Evolutionary conservation across 768 basidiomycete species (phyloP), one percentile per base, ranked within the genome.

Genomic region (Suillus placidus): DNA sequence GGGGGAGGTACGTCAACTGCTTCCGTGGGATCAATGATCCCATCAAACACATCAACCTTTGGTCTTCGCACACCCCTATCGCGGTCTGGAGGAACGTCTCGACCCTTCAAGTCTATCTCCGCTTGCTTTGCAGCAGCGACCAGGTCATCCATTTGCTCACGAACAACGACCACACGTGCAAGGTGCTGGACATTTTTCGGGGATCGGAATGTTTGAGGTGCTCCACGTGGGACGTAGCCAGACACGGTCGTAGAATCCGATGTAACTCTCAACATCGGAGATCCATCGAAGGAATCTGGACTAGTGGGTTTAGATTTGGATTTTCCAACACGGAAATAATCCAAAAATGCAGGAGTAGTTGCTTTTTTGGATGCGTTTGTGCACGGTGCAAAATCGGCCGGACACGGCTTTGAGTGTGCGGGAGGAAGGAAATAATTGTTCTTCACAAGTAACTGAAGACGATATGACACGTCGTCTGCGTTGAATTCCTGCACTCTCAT

Each of bases 391-490:
- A 93, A 85, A 61, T 90, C 87, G 34, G 88, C 82, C 3, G 88
- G 84, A 12, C 85, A 86, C 2, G 93, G 93, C 72, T 95, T 95
- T 49, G 88, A 84, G 71, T 95, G 93, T 0, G 93, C 93, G 12
- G 93, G 94, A 4, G 93, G 93, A 43, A 95, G 87, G 72, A 92
- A 95, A 74, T 95, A 95, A 72, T 84, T 94, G 77, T 95, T 95
- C 75, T 90, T 91, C 62, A 95, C 89, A 47, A 95, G 85, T 62
- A 95, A 84, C 47, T 88, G 89, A 23, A 95, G 85, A 30, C 93
- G 90, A 78, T 93, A 92, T 23, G 92, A 88, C 47, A 94, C 92
- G 71, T 95, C 93, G 76, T 95, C 93, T 26, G 84, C 83, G 70
- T 87, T 83, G 68, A 83, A 87, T 61, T 81, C 84, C 68, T 85